These are phyloP conservation scores for Cucumis melo DNA, from an alignment of 306 rosid species.

Conservation along the genomic window DNA sequence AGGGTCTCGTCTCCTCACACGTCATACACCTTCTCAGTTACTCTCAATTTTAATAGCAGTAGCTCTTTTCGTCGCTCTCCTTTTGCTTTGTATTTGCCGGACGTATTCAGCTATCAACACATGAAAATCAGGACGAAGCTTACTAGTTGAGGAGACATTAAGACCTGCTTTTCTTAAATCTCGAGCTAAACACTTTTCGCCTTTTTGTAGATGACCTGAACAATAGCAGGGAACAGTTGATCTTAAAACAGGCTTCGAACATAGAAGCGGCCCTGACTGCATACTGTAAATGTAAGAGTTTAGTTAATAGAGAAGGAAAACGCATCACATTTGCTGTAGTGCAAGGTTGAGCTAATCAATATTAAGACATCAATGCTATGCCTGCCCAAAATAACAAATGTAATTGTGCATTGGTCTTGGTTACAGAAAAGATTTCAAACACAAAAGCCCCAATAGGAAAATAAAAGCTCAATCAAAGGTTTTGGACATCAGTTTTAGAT, in stretches of 20 bases:
- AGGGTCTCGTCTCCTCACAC: not conserved
- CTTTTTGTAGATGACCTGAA: slow-evolving; percentile 34
- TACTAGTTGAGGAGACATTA: slow-evolving; percentile 27
- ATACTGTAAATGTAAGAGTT: slow-evolving; percentile 21
- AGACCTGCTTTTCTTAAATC: slow-evolving; percentile 38
- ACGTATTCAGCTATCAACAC: slow-evolving; percentile 27
- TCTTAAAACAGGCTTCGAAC: slow-evolving; percentile 55
- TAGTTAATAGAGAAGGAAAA: not conserved
- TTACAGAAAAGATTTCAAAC: not conserved
- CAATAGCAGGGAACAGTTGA: slow-evolving; percentile 48
- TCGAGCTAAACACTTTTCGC: slow-evolving; percentile 38
- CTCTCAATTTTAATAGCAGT: slow-evolving; percentile 10
- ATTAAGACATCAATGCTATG: not conserved
- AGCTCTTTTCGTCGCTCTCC: slow-evolving; percentile 20
- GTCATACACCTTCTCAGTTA: slow-evolving; percentile 16
- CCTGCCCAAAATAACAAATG: not conserved
- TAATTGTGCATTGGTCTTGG: not conserved
- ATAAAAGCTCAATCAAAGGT: not conserved
- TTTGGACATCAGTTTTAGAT: not conserved
- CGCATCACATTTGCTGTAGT: not conserved
- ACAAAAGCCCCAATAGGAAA: not conserved
- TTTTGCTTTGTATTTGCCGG: slow-evolving; percentile 33
- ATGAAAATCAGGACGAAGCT: slow-evolving; percentile 42
- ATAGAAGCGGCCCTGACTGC: slow-evolving; percentile 42
- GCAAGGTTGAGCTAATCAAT: not conserved